phyloP scores from a whole-genome alignment of 2,329 filamentous ascomycete genomes.

The Hypoxylon sp. region DNA sequence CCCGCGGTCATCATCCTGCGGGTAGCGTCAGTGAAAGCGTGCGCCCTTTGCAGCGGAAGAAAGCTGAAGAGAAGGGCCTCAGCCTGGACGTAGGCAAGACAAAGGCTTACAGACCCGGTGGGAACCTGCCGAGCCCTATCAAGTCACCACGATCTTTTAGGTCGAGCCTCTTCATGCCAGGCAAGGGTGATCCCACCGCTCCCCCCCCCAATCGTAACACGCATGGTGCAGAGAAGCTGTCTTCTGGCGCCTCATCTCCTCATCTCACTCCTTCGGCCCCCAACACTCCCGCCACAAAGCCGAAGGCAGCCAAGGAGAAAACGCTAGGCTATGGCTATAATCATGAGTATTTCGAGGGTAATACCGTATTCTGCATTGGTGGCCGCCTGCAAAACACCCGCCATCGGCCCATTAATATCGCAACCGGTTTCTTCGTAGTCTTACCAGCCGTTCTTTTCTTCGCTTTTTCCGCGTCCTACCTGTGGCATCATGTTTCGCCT shows the following conservation, averaged over 20 bases:
- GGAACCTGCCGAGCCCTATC: constrained; percentile 70
- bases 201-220: constrained; percentile 69
- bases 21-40: constrained; percentile 83
- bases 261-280: constrained; percentile 61
- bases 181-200: constrained; percentile 66
- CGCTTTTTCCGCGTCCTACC: constrained; percentile 84
- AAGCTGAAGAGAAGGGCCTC: constrained; percentile 61
- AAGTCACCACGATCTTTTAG: constrained; percentile 84
- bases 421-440: constrained; percentile 84
- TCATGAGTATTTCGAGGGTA: constrained; percentile 93
- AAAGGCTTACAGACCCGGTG: constrained; percentile 68
- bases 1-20: constrained; percentile 68
- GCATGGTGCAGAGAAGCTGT: constrained; percentile 84
- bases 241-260: constrained; percentile 84
- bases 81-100: constrained; percentile 72
- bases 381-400: constrained; percentile 91
- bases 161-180: constrained; percentile 78
- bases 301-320: constrained; percentile 55
- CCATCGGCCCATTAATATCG: constrained; percentile 89
- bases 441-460: constrained; percentile 88
- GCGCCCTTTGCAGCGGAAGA: constrained; percentile 76
- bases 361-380: constrained; percentile 89
- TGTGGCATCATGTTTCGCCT: constrained; percentile 89
- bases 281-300: constrained; percentile 46
- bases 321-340: constrained; percentile 74